Evolutionary conservation across 2,329 filamentous ascomycete genomes (phyloP).

Genomic region (Aphanocladium album): DNA sequence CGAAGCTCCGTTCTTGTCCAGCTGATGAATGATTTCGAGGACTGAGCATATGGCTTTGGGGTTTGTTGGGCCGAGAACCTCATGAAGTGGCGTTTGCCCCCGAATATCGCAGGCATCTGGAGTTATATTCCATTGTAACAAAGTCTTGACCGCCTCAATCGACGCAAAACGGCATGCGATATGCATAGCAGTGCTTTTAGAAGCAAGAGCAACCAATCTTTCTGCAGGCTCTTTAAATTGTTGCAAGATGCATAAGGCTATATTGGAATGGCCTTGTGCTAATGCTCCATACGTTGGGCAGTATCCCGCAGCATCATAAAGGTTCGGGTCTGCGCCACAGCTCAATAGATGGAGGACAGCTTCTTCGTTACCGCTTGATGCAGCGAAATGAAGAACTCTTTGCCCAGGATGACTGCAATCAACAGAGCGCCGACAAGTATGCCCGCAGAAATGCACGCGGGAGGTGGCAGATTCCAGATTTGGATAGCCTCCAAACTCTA

Average conservation of each 20-base stretch:
- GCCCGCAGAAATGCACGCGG: neutral
- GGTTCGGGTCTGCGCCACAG: neutral
- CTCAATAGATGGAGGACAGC: slow-evolving; percentile 1
- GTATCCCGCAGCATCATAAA: slow-evolving; percentile 10
- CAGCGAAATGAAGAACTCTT: slow-evolving; percentile 9
- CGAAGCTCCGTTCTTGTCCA: too few relatives aligned
- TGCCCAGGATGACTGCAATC: slow-evolving; percentile 6
- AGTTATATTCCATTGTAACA: neutral
- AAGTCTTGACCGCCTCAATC: neutral
- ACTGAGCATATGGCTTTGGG: too few relatives aligned
- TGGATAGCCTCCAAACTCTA: slow-evolving; percentile 10
- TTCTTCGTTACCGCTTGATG: neutral
- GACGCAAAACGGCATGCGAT: neutral
- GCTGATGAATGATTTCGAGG: too few relatives aligned
- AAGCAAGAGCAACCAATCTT: neutral
- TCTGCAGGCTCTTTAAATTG: too few relatives aligned
- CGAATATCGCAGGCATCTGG: neutral
- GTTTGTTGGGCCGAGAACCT: too few relatives aligned
- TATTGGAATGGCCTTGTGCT: slow-evolving; percentile 4
- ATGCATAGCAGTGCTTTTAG: slow-evolving; percentile 10
- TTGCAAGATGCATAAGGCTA: neutral
- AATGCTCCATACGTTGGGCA: slow-evolving; percentile 8
- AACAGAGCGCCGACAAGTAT: slow-evolving; percentile 9
- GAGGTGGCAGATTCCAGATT: neutral
- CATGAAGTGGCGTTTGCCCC: neutral